These are phyloP conservation scores for Dioscorea zingiberensis DNA, from an alignment of 106 monocot species.

Conservation along the genomic window DNA sequence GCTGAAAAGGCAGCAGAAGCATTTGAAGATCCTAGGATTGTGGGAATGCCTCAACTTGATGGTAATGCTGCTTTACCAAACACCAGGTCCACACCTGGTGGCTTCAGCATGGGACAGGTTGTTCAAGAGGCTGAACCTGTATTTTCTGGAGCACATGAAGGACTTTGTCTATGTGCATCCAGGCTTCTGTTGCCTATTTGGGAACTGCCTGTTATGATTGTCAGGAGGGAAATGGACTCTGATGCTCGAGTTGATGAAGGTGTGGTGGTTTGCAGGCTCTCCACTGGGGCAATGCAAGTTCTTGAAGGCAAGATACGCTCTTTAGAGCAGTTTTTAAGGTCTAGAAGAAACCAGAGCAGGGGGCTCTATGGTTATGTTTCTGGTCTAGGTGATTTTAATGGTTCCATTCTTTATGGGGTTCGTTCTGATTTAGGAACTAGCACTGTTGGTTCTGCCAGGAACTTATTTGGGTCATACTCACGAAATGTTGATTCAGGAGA, in stretches of 20 bases:
- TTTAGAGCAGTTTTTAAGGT: conserved; percentile 82
- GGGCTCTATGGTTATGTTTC: conserved; percentile 96
- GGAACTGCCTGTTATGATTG: conserved; percentile 76
- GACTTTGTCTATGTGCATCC: conserved; percentile 89
- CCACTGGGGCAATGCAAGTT: conserved; percentile 52
- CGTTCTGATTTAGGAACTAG: conserved; percentile 25
- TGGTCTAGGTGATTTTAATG: conserved; percentile 67
- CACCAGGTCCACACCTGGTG: conserved; percentile 60
- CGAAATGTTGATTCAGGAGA: conserved; percentile 24
- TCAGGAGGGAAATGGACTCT: conserved; percentile 28
- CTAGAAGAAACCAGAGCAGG: conserved; percentile 85
- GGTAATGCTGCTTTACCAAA: conserved; percentile 40
- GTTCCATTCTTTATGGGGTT: conserved; percentile 69
- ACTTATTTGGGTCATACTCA: conserved; percentile 18
- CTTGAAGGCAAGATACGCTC: conserved; percentile 81
- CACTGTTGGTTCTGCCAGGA: conserved; percentile 23
- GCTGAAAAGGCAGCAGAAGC: conserved; percentile 88
- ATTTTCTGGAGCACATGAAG: conserved; percentile 94
- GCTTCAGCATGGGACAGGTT: conserved; percentile 98
- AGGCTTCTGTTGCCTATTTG: conserved; percentile 91
- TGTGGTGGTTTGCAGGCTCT: conserved; percentile 62
- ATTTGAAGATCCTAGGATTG: conserved; percentile 89
- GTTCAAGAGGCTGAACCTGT: conserved; percentile 92
- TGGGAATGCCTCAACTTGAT: conserved; percentile 84
- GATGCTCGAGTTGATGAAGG: conserved; percentile 40